These are phyloP conservation scores for Claviceps paspali DNA, from an alignment of 2,329 filamentous ascomycete genomes.

Conservation along the genomic window DNA sequence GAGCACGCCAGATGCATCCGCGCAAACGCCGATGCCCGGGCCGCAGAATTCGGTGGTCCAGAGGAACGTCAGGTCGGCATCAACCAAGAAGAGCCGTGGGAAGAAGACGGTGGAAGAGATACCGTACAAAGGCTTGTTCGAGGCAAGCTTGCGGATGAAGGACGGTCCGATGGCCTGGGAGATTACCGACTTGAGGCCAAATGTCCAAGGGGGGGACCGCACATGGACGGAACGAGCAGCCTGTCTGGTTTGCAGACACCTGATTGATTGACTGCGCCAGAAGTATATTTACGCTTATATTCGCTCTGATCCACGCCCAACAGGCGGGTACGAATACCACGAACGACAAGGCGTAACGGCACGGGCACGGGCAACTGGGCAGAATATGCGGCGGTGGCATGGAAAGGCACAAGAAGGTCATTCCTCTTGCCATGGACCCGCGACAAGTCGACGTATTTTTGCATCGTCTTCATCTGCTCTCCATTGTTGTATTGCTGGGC, in stretches of 20 bases:
- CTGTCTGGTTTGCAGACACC: conserved; percentile 34
- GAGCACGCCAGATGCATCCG: conserved; percentile 14
- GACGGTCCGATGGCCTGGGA: conserved; percentile 33
- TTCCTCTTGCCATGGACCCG: too few relatives aligned
- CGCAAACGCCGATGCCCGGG: conserved; percentile 17
- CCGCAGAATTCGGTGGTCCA: conserved; percentile 12
- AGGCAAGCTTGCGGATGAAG: conserved; percentile 32
- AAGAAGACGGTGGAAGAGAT: conserved; percentile 23
- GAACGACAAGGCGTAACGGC: too few relatives aligned
- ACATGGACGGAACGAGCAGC: conserved; percentile 34
- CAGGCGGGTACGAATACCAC: too few relatives aligned
- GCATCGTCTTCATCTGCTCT: too few relatives aligned
- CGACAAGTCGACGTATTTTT: too few relatives aligned
- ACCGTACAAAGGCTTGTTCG: conserved; percentile 37
- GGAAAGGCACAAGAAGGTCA: too few relatives aligned
- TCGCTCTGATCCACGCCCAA: neutral
- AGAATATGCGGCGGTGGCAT: too few relatives aligned
- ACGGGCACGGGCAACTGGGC: too few relatives aligned
- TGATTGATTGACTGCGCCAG: conserved; percentile 27
- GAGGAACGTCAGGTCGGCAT: conserved; percentile 12
- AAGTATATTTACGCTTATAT: too few relatives aligned
- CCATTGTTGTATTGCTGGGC: too few relatives aligned
- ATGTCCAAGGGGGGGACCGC: conserved; percentile 32
- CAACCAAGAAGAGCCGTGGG: conserved; percentile 22
- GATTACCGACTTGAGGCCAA: conserved; percentile 34